Evolutionary conservation across 352 stramenopile genomes (phyloP).

Genomic region (Thraustochytrium sp.): DNA sequence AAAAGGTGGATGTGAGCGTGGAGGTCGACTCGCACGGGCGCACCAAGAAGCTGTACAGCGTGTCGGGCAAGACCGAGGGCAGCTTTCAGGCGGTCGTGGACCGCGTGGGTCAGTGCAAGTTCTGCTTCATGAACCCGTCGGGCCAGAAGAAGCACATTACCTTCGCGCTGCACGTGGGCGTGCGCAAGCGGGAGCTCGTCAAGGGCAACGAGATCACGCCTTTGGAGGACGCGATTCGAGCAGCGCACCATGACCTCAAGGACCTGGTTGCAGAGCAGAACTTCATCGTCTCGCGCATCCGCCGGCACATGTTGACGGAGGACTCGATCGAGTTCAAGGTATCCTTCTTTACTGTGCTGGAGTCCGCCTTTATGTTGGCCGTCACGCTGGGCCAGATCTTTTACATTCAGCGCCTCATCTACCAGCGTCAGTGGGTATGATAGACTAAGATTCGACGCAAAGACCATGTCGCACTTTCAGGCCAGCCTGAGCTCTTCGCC

Average conservation of each 20-base stretch:
- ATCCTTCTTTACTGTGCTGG: conserved; percentile 10
- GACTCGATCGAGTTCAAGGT: conserved; percentile 21
- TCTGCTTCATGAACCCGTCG: conserved; percentile 3
- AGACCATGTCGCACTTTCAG: no score
- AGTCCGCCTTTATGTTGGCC: conserved; percentile 5
- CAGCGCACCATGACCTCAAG: neutral
- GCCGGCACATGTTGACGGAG: conserved; percentile 30
- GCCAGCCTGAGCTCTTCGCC: no score
- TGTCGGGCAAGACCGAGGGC: conserved; percentile 8
- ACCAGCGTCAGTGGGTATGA: conserved; percentile 32
- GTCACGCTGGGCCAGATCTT: conserved; percentile 23
- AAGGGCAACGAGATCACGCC: conserved; percentile 7
- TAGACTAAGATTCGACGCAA: no score
- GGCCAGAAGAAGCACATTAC: neutral
- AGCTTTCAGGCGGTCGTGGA: neutral
- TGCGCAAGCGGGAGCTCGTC: conserved; percentile 16
- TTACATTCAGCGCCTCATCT: conserved; percentile 34
- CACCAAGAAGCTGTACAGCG: neutral
- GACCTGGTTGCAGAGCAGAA: conserved; percentile 25
- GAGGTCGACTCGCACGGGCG: neutral
- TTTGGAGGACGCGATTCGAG: neutral
- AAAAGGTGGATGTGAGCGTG: neutral
- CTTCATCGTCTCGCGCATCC: conserved; percentile 10
- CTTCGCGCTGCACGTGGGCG: conserved; percentile 33
- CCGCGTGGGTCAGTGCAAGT: conserved; percentile 2